These are phyloP conservation scores for Aspergillus bombycis DNA, from an alignment of 2,329 filamentous ascomycete species.

Conservation along the genomic window DNA sequence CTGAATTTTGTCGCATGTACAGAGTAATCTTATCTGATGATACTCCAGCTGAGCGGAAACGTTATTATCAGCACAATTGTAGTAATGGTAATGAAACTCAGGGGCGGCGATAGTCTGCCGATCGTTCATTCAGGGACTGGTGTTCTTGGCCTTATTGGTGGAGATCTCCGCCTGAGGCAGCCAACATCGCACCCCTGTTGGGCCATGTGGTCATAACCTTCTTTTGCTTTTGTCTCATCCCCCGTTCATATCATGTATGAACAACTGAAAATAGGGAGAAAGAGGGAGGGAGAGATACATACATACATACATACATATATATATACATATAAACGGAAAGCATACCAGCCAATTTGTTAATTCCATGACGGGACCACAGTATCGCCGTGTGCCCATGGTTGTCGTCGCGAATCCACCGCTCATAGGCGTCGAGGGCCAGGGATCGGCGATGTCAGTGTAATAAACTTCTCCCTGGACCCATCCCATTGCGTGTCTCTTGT, in stretches of 20 bases:
- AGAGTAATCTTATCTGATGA: not conserved
- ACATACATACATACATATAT: not conserved
- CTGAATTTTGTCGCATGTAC: not conserved
- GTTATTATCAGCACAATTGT: not conserved
- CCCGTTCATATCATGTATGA: not conserved
- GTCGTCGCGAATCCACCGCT: not conserved
- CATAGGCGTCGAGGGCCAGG: not conserved
- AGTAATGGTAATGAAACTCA: not conserved
- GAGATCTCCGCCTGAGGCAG: not conserved
- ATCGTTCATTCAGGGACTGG: not conserved
- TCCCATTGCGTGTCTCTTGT: not conserved
- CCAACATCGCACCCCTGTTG: not conserved
- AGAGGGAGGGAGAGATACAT: too few relatives aligned
- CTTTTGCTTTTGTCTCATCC: not conserved
- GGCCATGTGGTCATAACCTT: not conserved
- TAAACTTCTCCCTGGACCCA: not conserved
- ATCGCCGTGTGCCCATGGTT: not conserved
- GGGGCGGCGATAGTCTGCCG: not conserved
- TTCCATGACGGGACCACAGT: not conserved
- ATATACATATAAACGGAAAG: too few relatives aligned
- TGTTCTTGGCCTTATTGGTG: not conserved
- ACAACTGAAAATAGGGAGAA: not conserved
- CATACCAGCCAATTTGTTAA: not conserved
- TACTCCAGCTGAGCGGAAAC: not conserved
- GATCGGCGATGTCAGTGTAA: not conserved